Evolutionary conservation across 768 basidiomycete species (phyloP), one percentile per base, ranked within the genome.

Genomic region (Hygrophorus russula): DNA sequence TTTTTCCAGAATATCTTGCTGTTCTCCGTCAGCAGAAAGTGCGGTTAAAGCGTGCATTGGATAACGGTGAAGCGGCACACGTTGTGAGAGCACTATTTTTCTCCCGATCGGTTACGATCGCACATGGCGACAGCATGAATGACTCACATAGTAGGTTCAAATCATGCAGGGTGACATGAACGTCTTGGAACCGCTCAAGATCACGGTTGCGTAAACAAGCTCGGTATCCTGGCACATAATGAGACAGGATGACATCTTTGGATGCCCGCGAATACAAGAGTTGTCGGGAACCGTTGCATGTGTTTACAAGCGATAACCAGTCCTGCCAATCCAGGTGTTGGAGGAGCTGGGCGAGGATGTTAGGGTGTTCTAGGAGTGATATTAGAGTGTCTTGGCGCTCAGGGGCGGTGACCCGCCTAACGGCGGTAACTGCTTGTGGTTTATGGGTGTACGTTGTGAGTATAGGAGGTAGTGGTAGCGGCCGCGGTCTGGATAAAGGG

Each of bases 21-120:
- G 59, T 10, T 64, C 57, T 31, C 49, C 49, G 28, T 62, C 58
- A 11, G 70, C 53, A 15, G 70, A 60, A 6, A 85, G 66, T 13
- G 82, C n/a, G n/a, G n/a, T n/a, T n/a, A n/a, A n/a, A n/a, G n/a
- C 76, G 46, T 80, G 76, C 55, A 74, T 74, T 0, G 85, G 84
- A 51, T 88, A 89, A 28, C 67, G 68, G 50, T 85, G 82, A 17
- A 86, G 67, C 0, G 77, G 73, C 8, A 79, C 60, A 8, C 64
- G 64, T 52, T 81, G 80, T 0, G 85, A 85, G 39, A 78, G 62
- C 49, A 82, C 84, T 86, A 50, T 49, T 46, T 45, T 19, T 41
- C 29, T 38, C 53, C 37, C 32, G 41, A 46, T 43, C 24, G 46
- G 42, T 46, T 50, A 38, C 46, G 28, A 32, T 36, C 15, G 14